Evolutionary conservation across 352 stramenopile species (phyloP), one percentile per base, ranked within the genome.

Genomic region (Phytophthora capsici): DNA sequence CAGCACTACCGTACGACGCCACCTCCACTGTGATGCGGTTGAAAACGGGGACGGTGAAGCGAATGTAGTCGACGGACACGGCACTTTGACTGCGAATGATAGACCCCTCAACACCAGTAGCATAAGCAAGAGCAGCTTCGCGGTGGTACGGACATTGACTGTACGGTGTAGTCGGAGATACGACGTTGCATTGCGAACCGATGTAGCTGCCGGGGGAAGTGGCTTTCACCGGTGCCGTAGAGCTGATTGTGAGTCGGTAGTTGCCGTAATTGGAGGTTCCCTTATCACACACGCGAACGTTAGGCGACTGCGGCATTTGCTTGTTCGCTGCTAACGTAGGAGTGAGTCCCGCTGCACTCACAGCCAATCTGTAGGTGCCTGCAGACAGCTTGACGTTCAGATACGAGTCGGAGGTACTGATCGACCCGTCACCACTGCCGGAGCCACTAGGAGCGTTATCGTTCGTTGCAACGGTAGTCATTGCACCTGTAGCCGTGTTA

Each of bases 251-350:
- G 12, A 90, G 59, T 8, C 77, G 71, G 56, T 91, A 91, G 72
- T 47, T 93, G 28, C 84, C 84, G 40, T 88, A 91, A 57, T 87
- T 90, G 17, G 80, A 88, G 10, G 83, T 68, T n/a, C 50, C 48
- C 2, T 66, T 48, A 37, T 77, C 66, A 64, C 84, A 90, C 28
- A 88, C 66, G 5, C 69, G 75, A 13, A 87, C 71, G 9, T 54
- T 49, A 3, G 49, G 46, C 2, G 78, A 82, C 17, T 81, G 47
- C 0, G 66, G 60, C 49, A 86, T 89, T 20, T 46, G 40, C 51
- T 87, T 86, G 22, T 65, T 57, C 0, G 78, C 44, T 1, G 82
- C 82, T 34, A 84, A 57, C 4, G 66, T 46, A 9, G 70, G 55
- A 4, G 77, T 90, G 44, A 91, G 76, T 6, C 80, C 71, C 9